Evolutionary conservation across 257 asterid genomes (phyloP).

Genomic region (Plantago major): DNA sequence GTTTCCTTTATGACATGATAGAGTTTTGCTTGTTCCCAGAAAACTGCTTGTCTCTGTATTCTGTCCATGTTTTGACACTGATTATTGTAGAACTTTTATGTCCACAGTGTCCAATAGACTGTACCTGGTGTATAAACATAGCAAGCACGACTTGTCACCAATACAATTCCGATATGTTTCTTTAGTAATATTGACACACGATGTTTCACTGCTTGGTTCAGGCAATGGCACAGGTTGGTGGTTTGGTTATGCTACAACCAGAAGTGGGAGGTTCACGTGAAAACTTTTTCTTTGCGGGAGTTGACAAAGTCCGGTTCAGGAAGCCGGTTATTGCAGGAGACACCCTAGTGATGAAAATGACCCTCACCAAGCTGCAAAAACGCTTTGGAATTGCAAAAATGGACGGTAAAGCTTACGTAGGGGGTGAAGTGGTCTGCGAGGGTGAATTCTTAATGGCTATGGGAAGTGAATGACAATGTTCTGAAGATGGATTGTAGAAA

Average conservation of each 20-base stretch:
- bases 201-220: constrained; percentile 19
- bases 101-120: too few relatives aligned
- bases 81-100: too few relatives aligned
- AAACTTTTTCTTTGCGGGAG: constrained; percentile 84
- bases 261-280: constrained; percentile 64
- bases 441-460: constrained; percentile 90
- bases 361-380: constrained; percentile 63
- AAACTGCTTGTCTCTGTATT: too few relatives aligned
- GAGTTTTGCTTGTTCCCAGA: too few relatives aligned
- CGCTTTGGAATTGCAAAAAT: constrained; percentile 85
- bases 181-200: too few relatives aligned
- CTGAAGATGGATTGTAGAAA: not conserved
- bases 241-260: constrained; percentile 59
- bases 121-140: too few relatives aligned
- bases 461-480: constrained; percentile 32
- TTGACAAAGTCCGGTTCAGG: constrained; percentile 82
- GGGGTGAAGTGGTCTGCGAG: constrained; percentile 79
- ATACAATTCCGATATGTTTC: too few relatives aligned
- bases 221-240: constrained; percentile 99
- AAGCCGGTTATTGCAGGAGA: constrained; percentile 84
- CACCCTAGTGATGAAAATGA: constrained; percentile 82
- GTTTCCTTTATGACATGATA: too few relatives aligned
- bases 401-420: constrained; percentile 92
- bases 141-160: too few relatives aligned
- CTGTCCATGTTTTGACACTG: too few relatives aligned